Base-by-base conservation (phyloP, 2,329 filamentous ascomycete species). In the Boeremia exigua region DNA sequence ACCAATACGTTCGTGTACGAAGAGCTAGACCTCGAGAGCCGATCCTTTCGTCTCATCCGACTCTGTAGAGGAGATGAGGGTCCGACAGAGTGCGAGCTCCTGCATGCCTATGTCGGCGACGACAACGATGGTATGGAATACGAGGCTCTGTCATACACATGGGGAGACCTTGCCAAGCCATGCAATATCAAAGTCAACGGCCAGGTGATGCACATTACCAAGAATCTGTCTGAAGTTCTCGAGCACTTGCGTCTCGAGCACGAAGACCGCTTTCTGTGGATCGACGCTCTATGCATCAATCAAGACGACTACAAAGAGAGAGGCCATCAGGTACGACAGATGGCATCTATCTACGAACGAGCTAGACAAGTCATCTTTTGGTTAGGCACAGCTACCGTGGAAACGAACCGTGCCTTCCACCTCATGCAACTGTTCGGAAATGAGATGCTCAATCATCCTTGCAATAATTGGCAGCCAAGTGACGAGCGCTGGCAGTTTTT, bases 241-340 rank as follows among this genome's bases (percentile, higher is more conserved):
- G 10, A 46, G 12, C 27, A 60, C 43, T 38, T 68, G 10, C 62
- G 62, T 12, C 23, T 32, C 6, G 2, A 17, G 12, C 29, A 60
- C 4, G 15, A 43, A 15, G 57, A 63, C 46, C 43, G 62, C 2
- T 36, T 60, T 2, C 42, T 72, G 6, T 72, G 71, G 69, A 58
- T 71, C 28, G 69, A 73, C 45, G 63, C 65, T 7, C 57, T 69
- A 6, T 69, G 68, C 15, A 68, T 73, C 30, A 48, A 72, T 42
- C 71, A 73, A 56, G 32, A 25, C 1, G 58, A 71, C 33, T 14
- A 43, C 0, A 45, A 44, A 43, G 67, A 72, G 54, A 54, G 59
- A 30, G 63, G 62, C 14, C 63, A 69, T 14, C 67, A 70, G 42
- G 67, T 69, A 6, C 37, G 50, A 29, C 63, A 70, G 14, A 73